These are phyloP conservation scores for Halteria grandinella DNA, from an alignment of 73 alveolate genomes.

Conservation along the genomic window DNA sequence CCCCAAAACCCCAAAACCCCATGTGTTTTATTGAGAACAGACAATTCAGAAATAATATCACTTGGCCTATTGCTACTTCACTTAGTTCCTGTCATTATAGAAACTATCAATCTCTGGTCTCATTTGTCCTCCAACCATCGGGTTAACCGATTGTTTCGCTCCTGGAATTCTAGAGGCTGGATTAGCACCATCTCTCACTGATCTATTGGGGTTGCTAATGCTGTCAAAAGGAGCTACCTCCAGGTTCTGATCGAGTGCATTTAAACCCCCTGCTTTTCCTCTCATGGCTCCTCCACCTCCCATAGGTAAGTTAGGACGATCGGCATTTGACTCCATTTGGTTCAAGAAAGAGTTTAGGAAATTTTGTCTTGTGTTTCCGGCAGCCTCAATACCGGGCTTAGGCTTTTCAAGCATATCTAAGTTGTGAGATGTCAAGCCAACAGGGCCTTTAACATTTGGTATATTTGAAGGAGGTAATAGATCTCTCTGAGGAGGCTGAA, in stretches of 20 bases:
- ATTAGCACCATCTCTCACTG: conserved; percentile 12
- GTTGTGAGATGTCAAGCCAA: conserved; percentile 38
- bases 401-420: conserved; percentile 1
- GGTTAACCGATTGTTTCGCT: not conserved
- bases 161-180: conserved; percentile 1
- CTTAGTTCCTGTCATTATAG: conserved; percentile 56
- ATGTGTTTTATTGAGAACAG: too few species aligned
- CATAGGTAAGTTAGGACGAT: not conserved
- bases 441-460: too few species aligned
- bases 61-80: conserved; percentile 25
- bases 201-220: conserved; percentile 51
- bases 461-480: too few species aligned
- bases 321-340: conserved; percentile 27
- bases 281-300: conserved; percentile 20
- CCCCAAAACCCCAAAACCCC: conserved; percentile 5
- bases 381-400: not conserved
- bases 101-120: conserved; percentile 57
- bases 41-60: too few species aligned
- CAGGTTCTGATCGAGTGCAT: conserved; percentile 16
- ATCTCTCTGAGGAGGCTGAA: too few species aligned
- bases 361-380: conserved; percentile 35
- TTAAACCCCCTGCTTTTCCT: not conserved
- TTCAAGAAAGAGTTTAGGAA: conserved; percentile 33
- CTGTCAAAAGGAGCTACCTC: conserved; percentile 56
- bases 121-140: not conserved